Evolutionary conservation across 1,139 yeast genomes (phyloP).

Genomic region (Pneumocystis murina): DNA sequence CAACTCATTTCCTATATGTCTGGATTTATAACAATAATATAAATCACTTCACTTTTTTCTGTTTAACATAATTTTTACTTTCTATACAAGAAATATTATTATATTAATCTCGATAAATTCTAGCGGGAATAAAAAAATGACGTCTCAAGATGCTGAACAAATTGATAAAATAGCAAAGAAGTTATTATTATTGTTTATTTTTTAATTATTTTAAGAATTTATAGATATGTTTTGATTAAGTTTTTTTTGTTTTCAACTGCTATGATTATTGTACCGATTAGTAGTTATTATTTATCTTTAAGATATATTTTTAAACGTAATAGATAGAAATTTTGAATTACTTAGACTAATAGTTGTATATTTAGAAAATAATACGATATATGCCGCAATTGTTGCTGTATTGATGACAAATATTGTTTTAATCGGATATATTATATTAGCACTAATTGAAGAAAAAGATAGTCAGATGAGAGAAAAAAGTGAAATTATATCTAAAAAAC

Average conservation of each 20-base stretch:
- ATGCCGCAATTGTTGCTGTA: slow-evolving; percentile 86
- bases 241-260: slow-evolving; percentile 55
- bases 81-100: too few species aligned
- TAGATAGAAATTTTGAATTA: neutral
- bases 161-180: neutral
- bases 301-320: slow-evolving; percentile 23
- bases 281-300: slow-evolving; percentile 46
- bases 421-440: slow-evolving; percentile 71
- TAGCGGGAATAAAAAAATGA: too few species aligned
- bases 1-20: too few species aligned
- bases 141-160: neutral
- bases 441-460: slow-evolving; percentile 55
- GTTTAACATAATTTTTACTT: too few species aligned
- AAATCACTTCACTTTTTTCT: too few species aligned
- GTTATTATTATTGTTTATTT: neutral
- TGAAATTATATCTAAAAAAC: neutral
- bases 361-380: slow-evolving; percentile 41
- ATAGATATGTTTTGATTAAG: slow-evolving; percentile 5
- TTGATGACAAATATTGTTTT: slow-evolving; percentile 73
- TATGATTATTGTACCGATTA: slow-evolving; percentile 68
- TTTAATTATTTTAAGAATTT: neutral
- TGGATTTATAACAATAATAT: too few species aligned
- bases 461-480: neutral
- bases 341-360: neutral
- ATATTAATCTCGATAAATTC: too few species aligned